Evolutionary conservation across 75 land plant genomes (phyloP), one percentile per base, ranked within the genome.

Genomic region (Cupressus sempervirens): DNA sequence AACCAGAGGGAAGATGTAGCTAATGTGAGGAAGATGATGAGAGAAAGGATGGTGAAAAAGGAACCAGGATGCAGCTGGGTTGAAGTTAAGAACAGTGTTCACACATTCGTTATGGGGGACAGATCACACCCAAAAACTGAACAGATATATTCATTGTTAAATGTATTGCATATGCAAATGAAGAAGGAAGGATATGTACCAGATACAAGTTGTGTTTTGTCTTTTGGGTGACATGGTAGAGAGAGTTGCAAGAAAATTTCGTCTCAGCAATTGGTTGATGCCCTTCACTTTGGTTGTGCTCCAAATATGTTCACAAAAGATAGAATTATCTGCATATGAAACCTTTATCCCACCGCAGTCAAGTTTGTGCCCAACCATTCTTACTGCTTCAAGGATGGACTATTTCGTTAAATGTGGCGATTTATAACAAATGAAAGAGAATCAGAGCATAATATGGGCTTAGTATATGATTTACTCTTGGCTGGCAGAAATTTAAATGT

Each of bases 151-250:
- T 77, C 87, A n/a, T 30, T 52, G 40, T 73, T 86, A 46, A 11
- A 84, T 15, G 48, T 54, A 74, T 43, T 86, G 26, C 36, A 43
- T 46, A 20, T 43, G 46, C 30, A 68, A 74, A 84, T 86, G 86
- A 86, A 84, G 79, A 70, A 73, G 54, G 29, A 13, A 72, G 87
- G 87, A 43, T 76, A 76, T 76, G 80, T 76, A 18, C 80, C 80
- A 23, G 45, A 76, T 34, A 76, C 45, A 41, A 76, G 26, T 7
- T 38, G 26, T 41, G 20, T 76, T 23, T 41, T 76, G 80, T 1
- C 43, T 41, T 41, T 45, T 45, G 7, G 48, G 20, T 76, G 48
- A 76, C 38, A 18, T 52, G n/a, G 36, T 23, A n/a, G n/a, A 84
- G 32, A 36, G 43, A 83, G 30, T 2, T 45, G 6, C 7, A 81